phyloP scores from a whole-genome alignment of 331 rosid species.

The Spiraea crenata region DNA sequence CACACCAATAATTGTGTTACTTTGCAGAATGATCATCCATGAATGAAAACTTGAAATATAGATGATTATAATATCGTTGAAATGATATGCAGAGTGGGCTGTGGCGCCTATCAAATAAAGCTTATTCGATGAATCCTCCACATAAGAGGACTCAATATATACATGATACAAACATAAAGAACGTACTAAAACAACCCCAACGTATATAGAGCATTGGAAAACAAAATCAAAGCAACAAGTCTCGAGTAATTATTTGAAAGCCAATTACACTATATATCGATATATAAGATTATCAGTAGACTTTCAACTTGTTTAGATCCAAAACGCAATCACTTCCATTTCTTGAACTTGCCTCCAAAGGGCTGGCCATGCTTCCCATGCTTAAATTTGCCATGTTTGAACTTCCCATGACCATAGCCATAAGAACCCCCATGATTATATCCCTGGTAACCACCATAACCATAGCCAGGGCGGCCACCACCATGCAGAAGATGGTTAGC shows the following conservation, averaged over 20 bases:
- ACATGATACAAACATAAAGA: no score
- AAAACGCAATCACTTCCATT: slow-evolving; percentile 53
- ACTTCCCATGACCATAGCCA: slow-evolving; percentile 17
- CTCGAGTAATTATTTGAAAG: neutral
- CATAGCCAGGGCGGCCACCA: neutral
- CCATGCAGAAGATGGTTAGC: slow-evolving; percentile 54
- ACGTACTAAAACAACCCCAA: neutral
- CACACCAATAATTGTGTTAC: no score
- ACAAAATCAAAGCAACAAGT: neutral
- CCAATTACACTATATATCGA: no score
- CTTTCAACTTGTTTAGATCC: neutral
- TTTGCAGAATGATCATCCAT: no score
- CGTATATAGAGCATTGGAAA: neutral
- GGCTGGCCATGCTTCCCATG: slow-evolving; percentile 73
- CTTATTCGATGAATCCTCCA: no score
- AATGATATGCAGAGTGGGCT: neutral
- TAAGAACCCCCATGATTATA: slow-evolving; percentile 21
- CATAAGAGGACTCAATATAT: no score
- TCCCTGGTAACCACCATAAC: neutral
- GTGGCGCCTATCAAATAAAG: no score
- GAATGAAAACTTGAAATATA: no score
- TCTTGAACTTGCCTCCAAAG: slow-evolving; percentile 54
- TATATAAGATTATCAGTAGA: neutral
- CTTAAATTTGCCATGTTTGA: slow-evolving; percentile 50
- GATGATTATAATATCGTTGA: neutral